Evolutionary conservation across 2,329 filamentous ascomycete genomes (phyloP).

Genomic region (Sporothrix variecibatus): DNA sequence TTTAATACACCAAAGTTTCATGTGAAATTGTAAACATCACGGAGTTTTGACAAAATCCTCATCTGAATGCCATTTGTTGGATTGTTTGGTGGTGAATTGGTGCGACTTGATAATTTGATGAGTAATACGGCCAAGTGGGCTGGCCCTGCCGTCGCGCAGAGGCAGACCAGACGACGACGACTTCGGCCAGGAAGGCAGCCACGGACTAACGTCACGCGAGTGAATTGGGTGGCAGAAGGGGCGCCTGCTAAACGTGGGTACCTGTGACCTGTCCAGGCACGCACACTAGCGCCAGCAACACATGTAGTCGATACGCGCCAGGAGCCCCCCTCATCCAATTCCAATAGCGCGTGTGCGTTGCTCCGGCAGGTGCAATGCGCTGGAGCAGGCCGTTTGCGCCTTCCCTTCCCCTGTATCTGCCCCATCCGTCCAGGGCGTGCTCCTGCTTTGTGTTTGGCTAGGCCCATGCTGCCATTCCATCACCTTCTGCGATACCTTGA

Average conservation of each 20-base stretch:
- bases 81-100: neutral
- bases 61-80: neutral
- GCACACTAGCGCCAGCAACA: no score
- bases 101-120: neutral
- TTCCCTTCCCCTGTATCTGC: neutral
- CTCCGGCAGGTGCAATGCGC: neutral
- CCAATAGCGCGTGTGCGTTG: neutral
- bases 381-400: neutral
- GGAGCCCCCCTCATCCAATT: neutral
- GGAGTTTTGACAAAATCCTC: neutral
- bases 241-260: neutral
- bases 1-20: no score
- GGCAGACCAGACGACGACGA: constrained; percentile 3
- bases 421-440: no score
- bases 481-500: constrained; percentile 8
- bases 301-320: neutral
- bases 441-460: constrained; percentile 2
- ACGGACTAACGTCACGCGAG: constrained; percentile 31
- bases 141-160: neutral
- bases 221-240: neutral
- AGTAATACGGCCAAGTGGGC: constrained; percentile 15
- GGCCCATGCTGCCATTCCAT: constrained; percentile 10
- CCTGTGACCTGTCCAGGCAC: neutral
- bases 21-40: neutral
- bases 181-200: constrained; percentile 30